Conservation (phyloP, 805 yeast species). For the Spencermartinsiella europaea region DNA sequence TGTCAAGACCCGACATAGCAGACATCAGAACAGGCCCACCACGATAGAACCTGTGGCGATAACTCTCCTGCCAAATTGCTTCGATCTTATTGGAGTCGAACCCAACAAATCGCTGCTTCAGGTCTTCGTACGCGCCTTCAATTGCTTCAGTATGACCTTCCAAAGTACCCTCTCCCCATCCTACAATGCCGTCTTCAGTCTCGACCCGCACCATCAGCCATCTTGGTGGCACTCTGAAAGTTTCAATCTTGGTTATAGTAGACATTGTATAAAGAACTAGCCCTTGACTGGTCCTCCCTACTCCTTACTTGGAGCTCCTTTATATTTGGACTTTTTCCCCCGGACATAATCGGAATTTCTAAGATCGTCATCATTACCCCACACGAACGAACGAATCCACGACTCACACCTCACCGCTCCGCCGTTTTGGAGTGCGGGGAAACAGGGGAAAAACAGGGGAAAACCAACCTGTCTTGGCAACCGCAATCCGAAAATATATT, state of each 20-base stretch:
- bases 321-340: too few relatives aligned
- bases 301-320: too few relatives aligned
- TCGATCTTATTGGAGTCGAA: constrained; percentile 29
- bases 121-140: constrained; percentile 30
- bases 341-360: too few relatives aligned
- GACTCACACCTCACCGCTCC: too few relatives aligned
- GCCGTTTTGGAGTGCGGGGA: too few relatives aligned
- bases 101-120: constrained; percentile 29
- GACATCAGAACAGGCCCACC: constrained; percentile 32
- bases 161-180: constrained; percentile 32
- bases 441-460: too few relatives aligned
- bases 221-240: constrained; percentile 30
- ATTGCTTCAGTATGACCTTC: constrained; percentile 33
- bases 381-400: too few relatives aligned
- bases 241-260: constrained; percentile 23
- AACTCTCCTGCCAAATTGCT: constrained; percentile 27
- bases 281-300: too few relatives aligned
- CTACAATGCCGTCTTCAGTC: constrained; percentile 25
- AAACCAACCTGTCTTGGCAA: too few relatives aligned
- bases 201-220: constrained; percentile 30
- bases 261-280: constrained; percentile 2
- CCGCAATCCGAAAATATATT: too few relatives aligned
- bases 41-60: constrained; percentile 31
- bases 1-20: constrained; percentile 31
- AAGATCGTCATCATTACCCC: too few relatives aligned